phyloP scores from a whole-genome alignment of 148 eudicot genomes.

The Beta vulgaris region DNA sequence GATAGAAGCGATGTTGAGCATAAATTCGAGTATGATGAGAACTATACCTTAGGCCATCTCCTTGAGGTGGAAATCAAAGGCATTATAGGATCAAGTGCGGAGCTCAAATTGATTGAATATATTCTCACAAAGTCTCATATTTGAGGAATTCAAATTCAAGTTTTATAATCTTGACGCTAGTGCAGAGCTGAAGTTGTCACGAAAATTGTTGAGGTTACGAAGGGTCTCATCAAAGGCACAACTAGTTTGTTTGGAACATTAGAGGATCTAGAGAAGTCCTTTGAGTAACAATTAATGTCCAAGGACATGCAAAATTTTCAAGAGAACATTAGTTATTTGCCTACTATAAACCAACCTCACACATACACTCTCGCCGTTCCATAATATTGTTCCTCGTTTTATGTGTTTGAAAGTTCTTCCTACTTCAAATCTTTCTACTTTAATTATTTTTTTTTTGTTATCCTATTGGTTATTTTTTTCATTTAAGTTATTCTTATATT shows the following conservation, averaged over 20 bases:
- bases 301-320: no score
- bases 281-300: no score
- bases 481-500: no score
- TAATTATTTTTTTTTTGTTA: no score
- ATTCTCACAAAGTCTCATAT: not conserved
- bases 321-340: no score
- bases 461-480: no score
- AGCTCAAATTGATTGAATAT: constrained; percentile 8
- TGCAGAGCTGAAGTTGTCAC: not conserved
- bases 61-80: not conserved
- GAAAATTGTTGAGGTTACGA: not conserved
- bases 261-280: not conserved
- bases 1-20: not conserved
- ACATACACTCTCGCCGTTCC: no score
- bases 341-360: no score
- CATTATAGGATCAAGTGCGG: not conserved
- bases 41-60: not conserved
- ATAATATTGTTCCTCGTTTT: no score
- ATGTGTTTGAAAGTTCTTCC: no score
- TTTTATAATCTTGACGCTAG: not conserved
- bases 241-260: not conserved
- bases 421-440: no score
- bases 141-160: not conserved
- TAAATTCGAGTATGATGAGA: not conserved
- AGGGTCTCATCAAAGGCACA: constrained; percentile 2